A percentile compares a stretch with the other conserved stretches of the same genome.
Conservation (phyloP, 2,329 filamentous ascomycete genomes). For the Pyrenophora tritici-repentis region DNA sequence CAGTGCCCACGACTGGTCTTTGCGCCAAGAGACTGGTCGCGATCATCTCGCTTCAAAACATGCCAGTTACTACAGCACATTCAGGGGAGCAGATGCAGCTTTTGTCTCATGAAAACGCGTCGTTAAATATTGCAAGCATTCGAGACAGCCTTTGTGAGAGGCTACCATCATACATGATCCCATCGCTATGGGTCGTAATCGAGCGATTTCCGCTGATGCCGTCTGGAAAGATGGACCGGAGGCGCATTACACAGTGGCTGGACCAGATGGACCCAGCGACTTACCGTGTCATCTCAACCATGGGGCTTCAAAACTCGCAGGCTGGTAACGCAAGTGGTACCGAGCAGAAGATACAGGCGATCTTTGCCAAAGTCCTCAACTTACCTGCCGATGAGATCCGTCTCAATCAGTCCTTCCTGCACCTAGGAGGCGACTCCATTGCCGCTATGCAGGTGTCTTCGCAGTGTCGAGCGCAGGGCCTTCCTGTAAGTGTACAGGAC, state of each 20-base stretch:
- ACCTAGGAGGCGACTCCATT: slow-evolving; percentile 45
- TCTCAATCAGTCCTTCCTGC: slow-evolving; percentile 42
- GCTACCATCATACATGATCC: slow-evolving; percentile 43
- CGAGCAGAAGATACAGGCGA: slow-evolving; percentile 36
- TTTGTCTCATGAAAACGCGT: slow-evolving; percentile 28
- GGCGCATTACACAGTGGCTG: slow-evolving; percentile 37
- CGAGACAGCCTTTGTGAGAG: slow-evolving; percentile 37
- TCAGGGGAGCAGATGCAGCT: slow-evolving; percentile 17
- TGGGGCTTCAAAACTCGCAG: slow-evolving; percentile 23
- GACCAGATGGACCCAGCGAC: slow-evolving; percentile 37
- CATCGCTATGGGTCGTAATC: slow-evolving; percentile 39
- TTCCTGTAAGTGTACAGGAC: slow-evolving; percentile 40
- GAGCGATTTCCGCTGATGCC: slow-evolving; percentile 37
- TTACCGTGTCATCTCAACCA: slow-evolving; percentile 33
- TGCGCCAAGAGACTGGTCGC: slow-evolving; percentile 42
- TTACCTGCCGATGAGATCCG: slow-evolving; percentile 33
- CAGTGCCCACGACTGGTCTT: slow-evolving; percentile 34
- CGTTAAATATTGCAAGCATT: slow-evolving; percentile 28
- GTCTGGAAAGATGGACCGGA: slow-evolving; percentile 41
- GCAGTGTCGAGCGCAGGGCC: slow-evolving; percentile 36
- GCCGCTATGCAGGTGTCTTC: slow-evolving; percentile 45
- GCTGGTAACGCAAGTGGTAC: slow-evolving; percentile 22
- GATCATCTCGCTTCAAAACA: slow-evolving; percentile 32
- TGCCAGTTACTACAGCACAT: background rate
- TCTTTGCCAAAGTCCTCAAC: slow-evolving; percentile 40